Base-by-base conservation (phyloP, 164 flowering plant species). In the Saururus chinensis region DNA sequence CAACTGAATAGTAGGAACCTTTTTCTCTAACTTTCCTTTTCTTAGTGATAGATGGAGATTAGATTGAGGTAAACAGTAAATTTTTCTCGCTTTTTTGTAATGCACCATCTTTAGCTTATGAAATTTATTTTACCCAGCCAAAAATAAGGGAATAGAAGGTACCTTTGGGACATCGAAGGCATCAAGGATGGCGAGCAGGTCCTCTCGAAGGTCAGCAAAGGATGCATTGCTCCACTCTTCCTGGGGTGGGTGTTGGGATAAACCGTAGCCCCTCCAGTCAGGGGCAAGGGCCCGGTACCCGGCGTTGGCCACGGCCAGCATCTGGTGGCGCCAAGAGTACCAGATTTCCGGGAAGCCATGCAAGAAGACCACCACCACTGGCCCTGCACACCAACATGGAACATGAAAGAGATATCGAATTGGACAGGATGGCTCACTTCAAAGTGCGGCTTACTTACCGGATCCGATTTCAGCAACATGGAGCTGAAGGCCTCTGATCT, bases 241-340 rank as follows among this genome's bases (percentile, higher is more conserved):
- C 24, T 76, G 64, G 0, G 79, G 62, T 12, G 85, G 84, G 19
- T 68, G 73, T 17, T 85, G 82, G 7, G 90, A 85, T 20, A 80
- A 76, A 19, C 90, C 90, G 64, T 85, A 85, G 19, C 87, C 87
- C 45, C 83, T 74, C 60, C 61, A 81, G 64, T 85, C 90, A 1
- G 75, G 68, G 4, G 84, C 83, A 0, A 85, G 71, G 6, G 84
- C 82, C 6, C 88, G 65, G 53, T 63, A 79, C 10, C 85, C 84
- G 9, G 81, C 79, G 12, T 76, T 61, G 0, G 88, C 81, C 0
- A 71, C 77, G 0, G 78, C 85, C 4, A 83, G 25, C 86, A 86
- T 82, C 65, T 86, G 88, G 67, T 83, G 75, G 65, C 88, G 55
- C 92, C 85, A 86, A 20, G 92, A 73, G 66, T 82, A 82, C 79